Evolutionary conservation across 495 filamentous ascomycete genomes (phyloP), one percentile per base, ranked within the genome.

Genomic region (Lineolata rhizophorae): DNA sequence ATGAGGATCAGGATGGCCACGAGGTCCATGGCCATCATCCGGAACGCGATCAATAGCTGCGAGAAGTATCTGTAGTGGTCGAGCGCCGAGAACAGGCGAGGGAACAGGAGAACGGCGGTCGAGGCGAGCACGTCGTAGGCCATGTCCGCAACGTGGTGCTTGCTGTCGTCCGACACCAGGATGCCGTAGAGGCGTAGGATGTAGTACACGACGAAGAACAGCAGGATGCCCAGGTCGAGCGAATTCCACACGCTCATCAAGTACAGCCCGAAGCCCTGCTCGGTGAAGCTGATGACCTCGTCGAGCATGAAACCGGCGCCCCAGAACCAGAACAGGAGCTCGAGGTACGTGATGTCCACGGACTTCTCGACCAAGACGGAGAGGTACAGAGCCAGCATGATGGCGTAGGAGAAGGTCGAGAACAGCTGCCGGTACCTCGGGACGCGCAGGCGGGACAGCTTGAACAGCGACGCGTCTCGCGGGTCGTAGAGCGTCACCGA

Each of bases 181-280:
- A 90, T 67, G 10, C 83, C 81, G 44, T 85, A 84, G 17, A 90
- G 58, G 27, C 85, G 70, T 56, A 95, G 68, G 40, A 71, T 72
- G 47, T 91, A 92, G 49, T 91, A 92, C 19, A 75, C 67, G 41
- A 85, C 67, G 37, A 92, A 67, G 21, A 94, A 60, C n/a, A 87
- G 49, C 30, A 92, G 51, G 34, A 91, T 91, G 3, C 80, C 81
- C 25, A 92, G 54, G 44, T 94, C 84, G 46, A 94, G 91, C 13
- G 82, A 61, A 49, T 94, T 94, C 84, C 84, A 93, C 49, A 92
- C 80, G 48, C 79, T 90, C 74, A 92, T 81, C 40, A 92, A 72
- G 53, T 92, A 94, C 6, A 94, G 64, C 31, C 81, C 81, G 47
- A 93, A 87, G 4, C 84, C 84, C 45, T 90, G 77, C 46, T 92